Evolutionary conservation across 192 early-diverging fungal species (phyloP).

Genomic region (Backusella liffmaniae): DNA sequence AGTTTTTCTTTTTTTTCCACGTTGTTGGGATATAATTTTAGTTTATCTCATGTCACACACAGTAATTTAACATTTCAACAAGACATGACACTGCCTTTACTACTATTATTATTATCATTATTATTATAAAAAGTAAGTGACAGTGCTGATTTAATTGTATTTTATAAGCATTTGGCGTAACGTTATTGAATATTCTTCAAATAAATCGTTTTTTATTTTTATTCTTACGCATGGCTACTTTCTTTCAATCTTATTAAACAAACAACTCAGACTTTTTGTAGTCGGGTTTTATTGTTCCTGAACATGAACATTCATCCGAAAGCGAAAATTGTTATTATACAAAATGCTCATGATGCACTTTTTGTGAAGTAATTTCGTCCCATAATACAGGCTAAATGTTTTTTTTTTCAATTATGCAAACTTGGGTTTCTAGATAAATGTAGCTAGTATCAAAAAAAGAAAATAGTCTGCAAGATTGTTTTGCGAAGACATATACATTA

Average conservation of each 20-base stretch:
- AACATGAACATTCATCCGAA: background rate
- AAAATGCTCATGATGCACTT: background rate
- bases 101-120: background rate
- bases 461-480: background rate
- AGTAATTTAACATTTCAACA: background rate
- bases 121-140: background rate
- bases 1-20: background rate
- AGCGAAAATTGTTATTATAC: background rate
- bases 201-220: background rate
- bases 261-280: background rate
- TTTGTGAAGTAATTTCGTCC: background rate
- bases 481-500: background rate
- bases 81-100: background rate
- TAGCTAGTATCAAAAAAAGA: background rate
- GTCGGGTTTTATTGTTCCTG: background rate
- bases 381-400: background rate
- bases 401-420: background rate
- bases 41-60: background rate
- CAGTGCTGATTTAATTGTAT: too few relatives aligned
- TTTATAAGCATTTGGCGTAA: background rate
- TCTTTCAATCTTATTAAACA: background rate
- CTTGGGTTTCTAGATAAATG: background rate
- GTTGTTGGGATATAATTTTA: background rate
- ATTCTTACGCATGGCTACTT: background rate
- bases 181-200: background rate